Base-by-base conservation (phyloP, 2,329 filamentous ascomycete genomes). In the Fusarium sp. region DNA sequence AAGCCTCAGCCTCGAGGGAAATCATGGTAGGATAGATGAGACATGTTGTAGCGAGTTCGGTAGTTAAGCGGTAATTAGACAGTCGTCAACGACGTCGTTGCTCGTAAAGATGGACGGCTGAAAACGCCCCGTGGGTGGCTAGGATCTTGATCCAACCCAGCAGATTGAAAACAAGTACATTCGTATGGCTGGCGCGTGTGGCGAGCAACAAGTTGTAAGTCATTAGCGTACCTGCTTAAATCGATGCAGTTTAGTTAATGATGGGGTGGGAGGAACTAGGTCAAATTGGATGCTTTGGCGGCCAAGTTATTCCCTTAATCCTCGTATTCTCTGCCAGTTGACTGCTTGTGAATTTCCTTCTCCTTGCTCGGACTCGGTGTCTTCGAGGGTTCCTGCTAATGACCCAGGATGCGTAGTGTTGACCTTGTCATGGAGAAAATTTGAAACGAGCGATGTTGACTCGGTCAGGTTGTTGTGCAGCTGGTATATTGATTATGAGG, bases 1-100 rank as follows among this genome's bases (percentile, higher is more conserved):
- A 56, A 60, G 60, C 51, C 45, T 58, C 63, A 56, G 49, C 54
- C 56, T 66, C 24, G 46, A 46, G 26, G 42, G 57, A 46, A 57
- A 50, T 62, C 51, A 31, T 28, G 34, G 60, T 42, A 59, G 54
- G 54, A 46, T 34, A 42, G 26, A 55, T 56, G 56, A 69, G 66
- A 69, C 60, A 69, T 51, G 50, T 44, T 59, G 38, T 48, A 46
- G 52, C 52, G 46, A 61, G 63, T 65, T 57, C 57, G 66, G 63
- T 58, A 73, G 60, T 63, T 72, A 43, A 33, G 49, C 52, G 62
- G 66, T 60, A 61, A 67, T 62, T 69, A 49, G 48, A 62, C 56
- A 69, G 34, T 63, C 68, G 59, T 68, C 56, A 71, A 71, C 65
- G 58, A 69, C 61, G 58, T 64, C 40, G 38, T 63, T 60, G 36